Percentiles rank a stretch among this genome's conserved stretches.
Conservation (phyloP, 75 land plant species). For the Ceratopteris richardii region DNA sequence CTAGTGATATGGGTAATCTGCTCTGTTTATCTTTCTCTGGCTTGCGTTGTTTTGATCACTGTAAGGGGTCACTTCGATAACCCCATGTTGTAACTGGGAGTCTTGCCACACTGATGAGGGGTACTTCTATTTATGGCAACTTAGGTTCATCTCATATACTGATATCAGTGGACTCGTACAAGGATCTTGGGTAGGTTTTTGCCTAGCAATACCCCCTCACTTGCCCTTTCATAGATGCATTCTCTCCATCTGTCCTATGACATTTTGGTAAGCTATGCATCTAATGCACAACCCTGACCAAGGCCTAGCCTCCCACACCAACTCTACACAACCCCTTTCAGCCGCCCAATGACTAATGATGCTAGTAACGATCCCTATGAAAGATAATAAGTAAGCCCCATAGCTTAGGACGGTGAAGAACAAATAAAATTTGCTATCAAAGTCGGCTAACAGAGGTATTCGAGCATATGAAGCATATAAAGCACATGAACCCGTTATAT, state of each 20-base stretch:
- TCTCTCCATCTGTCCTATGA: neutral
- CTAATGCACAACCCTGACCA: neutral
- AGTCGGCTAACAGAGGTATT: conserved; percentile 18
- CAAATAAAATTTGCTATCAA: conserved; percentile 10
- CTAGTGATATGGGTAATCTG: too few species aligned
- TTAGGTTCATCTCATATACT: neutral
- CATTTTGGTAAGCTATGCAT: conserved; percentile 4
- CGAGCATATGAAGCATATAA: conserved; percentile 10
- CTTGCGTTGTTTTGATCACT: conserved; percentile 1
- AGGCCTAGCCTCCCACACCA: too few species aligned
- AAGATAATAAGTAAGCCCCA: conserved; percentile 19
- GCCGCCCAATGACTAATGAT: conserved; percentile 14
- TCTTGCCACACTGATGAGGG: too few species aligned
- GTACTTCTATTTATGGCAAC: neutral
- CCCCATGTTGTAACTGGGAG: neutral
- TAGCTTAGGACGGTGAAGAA: conserved; percentile 14
- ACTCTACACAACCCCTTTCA: conserved; percentile 3
- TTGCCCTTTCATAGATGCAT: too few species aligned
- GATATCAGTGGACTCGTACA: neutral
- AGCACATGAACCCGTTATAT: conserved; percentile 1
- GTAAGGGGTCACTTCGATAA: conserved; percentile 5
- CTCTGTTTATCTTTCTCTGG: too few species aligned
- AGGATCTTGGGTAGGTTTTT: too few species aligned
- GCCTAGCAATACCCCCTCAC: too few species aligned
- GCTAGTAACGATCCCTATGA: conserved; percentile 18